Base-by-base conservation (phyloP, 129 eudicot genomes). In the Flaveria robusta region DNA sequence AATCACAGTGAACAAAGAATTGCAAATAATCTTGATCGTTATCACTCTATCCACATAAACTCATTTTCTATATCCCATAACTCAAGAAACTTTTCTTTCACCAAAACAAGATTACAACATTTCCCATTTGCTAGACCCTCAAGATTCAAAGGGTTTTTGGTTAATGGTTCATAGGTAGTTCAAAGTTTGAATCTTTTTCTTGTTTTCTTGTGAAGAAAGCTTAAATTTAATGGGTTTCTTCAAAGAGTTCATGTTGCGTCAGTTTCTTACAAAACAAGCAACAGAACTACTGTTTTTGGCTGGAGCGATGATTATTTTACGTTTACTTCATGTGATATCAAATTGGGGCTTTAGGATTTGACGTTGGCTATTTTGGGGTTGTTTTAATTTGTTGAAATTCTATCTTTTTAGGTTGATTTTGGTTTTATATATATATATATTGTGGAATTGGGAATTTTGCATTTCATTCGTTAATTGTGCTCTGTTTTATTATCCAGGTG, bases 201-300 rank as follows among this genome's bases (percentile, higher is more conserved):
- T 46, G 55, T 60, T 12, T 60, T 46, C 16, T 13, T 27, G 70
- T 46, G 26, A 59, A 31, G 37, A 76, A 59, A 69, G 71, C 9
- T 56, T 81, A 31, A 68, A 29, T 75, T 70, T 34, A 31, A 60
- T 75, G 75, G 78, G 63, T 75, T 75, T 81, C 46, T 56, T 67
- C n/a, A 3, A 65, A 54, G 14, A 62, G 34, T 80, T 74, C 26
- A 43, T 74, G 56, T 81, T 45, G 22, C 27, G 70, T 71, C 62
- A 39, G 24, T 69, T 59, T 79, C 69, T 63, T 71, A 2, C 45
- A 59, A 13, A 62, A 70, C 20, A 46, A 70, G 71, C 45, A 78
- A 58, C 16, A 71, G 59, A 62, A 29, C 16, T 16, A 65, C 23
- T 63, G 31, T 31, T 71, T 79, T 62, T 10, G 72, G 43, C 10